These are phyloP conservation scores for Xylariaceae sp. DNA, from an alignment of 2,329 filamentous ascomycete species.

Conservation along the genomic window DNA sequence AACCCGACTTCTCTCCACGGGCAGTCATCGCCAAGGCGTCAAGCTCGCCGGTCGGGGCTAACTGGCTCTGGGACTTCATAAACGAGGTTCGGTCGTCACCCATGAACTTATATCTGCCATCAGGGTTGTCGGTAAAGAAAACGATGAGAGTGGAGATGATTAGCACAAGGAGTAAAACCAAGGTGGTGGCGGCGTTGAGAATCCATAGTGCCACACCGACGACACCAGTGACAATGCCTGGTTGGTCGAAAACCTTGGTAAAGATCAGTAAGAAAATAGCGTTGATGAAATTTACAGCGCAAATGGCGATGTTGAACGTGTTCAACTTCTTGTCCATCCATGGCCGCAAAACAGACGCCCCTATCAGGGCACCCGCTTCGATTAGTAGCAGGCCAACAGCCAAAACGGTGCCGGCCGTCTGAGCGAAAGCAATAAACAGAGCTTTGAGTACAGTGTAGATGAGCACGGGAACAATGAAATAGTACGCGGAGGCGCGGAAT, in stretches of 20 bases:
- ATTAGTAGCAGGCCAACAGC: slow-evolving; percentile 78
- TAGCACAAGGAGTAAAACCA: slow-evolving; percentile 78
- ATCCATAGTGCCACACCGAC: slow-evolving; percentile 88
- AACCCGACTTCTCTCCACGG: slow-evolving; percentile 67
- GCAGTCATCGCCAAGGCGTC: slow-evolving; percentile 86
- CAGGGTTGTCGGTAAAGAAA: slow-evolving; percentile 87
- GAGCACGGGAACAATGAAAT: slow-evolving; percentile 80
- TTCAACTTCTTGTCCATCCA: slow-evolving; percentile 99
- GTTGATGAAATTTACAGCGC: slow-evolving; percentile 84
- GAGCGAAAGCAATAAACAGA: slow-evolving; percentile 80
- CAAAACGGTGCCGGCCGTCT: slow-evolving; percentile 65
- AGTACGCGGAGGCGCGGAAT: slow-evolving; percentile 92
- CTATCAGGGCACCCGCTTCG: slow-evolving; percentile 73
- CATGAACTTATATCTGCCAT: slow-evolving; percentile 94
- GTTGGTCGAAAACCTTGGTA: slow-evolving; percentile 78
- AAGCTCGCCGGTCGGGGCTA: slow-evolving; percentile 73
- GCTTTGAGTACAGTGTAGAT: slow-evolving; percentile 79
- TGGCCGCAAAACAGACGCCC: slow-evolving; percentile 72
- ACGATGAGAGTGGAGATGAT: slow-evolving; percentile 67
- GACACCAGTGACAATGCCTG: slow-evolving; percentile 75
- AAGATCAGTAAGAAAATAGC: slow-evolving; percentile 85
- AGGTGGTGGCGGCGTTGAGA: slow-evolving; percentile 75
- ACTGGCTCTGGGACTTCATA: slow-evolving; percentile 88
- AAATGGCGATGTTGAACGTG: slow-evolving; percentile 91
- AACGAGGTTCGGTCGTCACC: slow-evolving; percentile 92